Evolutionary conservation across 2,329 filamentous ascomycete species (phyloP).

Genomic region (Colletotrichum eremochloae): DNA sequence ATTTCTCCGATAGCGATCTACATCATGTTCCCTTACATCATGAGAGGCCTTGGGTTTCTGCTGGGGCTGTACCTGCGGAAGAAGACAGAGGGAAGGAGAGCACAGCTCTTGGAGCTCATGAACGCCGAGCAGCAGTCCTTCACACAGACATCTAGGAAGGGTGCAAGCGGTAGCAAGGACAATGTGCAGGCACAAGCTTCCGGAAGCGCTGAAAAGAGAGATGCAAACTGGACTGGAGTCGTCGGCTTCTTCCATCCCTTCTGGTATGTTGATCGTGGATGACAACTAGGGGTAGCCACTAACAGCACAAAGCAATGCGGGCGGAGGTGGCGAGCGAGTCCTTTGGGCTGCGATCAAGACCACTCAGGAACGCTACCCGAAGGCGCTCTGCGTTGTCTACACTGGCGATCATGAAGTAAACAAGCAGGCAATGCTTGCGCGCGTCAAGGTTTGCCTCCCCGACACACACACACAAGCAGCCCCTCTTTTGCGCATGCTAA

Average conservation of each 20-base stretch:
- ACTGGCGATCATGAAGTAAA: constrained; percentile 93
- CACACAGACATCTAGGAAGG: constrained; percentile 53
- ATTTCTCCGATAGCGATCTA: constrained; percentile 47
- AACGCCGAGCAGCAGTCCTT: constrained; percentile 57
- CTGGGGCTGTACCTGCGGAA: constrained; percentile 73
- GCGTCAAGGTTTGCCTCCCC: constrained; percentile 73
- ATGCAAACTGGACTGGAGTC: constrained; percentile 81
- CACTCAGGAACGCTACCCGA: constrained; percentile 89
- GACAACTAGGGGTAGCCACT: constrained; percentile 22
- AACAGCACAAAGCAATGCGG: constrained; percentile 79
- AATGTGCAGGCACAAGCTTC: constrained; percentile 59
- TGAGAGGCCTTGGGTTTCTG: constrained; percentile 55
- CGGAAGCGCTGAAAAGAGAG: constrained; percentile 55
- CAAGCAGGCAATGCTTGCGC: constrained; percentile 82
- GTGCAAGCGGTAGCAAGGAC: constrained; percentile 76
- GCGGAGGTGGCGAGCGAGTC: constrained; percentile 94
- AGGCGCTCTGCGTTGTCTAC: constrained; percentile 91
- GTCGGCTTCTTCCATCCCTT: constrained; percentile 99
- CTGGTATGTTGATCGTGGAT: constrained; percentile 70
- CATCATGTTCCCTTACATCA: constrained; percentile 54
- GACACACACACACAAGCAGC: constrained; percentile 44
- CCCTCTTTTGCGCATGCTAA: constrained; percentile 2
- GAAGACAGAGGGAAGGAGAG: constrained; percentile 73
- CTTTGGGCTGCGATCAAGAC: constrained; percentile 95
- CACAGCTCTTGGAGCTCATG: constrained; percentile 68